These are phyloP conservation scores for Rugonectria rugulosa DNA, from an alignment of 2,329 filamentous ascomycete species.

Conservation along the genomic window DNA sequence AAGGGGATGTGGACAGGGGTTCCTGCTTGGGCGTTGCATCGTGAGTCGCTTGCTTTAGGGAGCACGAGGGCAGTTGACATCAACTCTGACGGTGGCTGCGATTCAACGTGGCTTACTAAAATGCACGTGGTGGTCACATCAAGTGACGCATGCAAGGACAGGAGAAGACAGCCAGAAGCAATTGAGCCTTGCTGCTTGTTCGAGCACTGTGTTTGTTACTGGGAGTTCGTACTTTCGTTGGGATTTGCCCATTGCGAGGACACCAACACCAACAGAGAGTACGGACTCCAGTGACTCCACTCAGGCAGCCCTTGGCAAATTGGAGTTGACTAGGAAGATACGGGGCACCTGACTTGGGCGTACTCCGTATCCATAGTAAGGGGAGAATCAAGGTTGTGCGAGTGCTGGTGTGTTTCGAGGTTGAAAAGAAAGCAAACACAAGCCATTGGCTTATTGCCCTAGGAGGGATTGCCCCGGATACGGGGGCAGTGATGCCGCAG, in stretches of 20 bases:
- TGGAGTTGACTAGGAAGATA: slow-evolving; percentile 22
- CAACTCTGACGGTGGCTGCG: slow-evolving; percentile 5
- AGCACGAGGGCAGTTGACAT: slow-evolving; percentile 3
- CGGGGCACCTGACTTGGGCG: slow-evolving; percentile 14
- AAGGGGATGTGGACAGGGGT: slow-evolving; percentile 18
- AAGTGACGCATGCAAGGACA: neutral
- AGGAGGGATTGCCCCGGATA: slow-evolving; percentile 16
- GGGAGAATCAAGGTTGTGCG: too few relatives aligned
- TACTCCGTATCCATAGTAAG: too few relatives aligned
- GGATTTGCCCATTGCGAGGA: too few relatives aligned
- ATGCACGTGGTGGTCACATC: slow-evolving; percentile 11
- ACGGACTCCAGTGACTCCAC: slow-evolving; percentile 11
- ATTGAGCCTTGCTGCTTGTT: too few relatives aligned
- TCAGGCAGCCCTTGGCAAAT: slow-evolving; percentile 20
- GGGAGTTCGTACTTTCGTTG: too few relatives aligned
- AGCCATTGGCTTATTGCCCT: slow-evolving; percentile 3
- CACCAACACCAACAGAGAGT: neutral
- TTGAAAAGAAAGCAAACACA: slow-evolving; percentile 5
- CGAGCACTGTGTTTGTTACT: too few relatives aligned
- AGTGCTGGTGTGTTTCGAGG: too few relatives aligned
- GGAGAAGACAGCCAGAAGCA: neutral
- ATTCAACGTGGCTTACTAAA: neutral
- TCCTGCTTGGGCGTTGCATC: slow-evolving; percentile 21
- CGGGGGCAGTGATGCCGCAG: slow-evolving; percentile 1
- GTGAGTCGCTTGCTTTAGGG: slow-evolving; percentile 6